Percentiles rank a stretch among this genome's conserved stretches.
These are phyloP conservation scores for Cadophora sp. DNA, from an alignment of 2,329 filamentous ascomycete species.

Conservation along the genomic window DNA sequence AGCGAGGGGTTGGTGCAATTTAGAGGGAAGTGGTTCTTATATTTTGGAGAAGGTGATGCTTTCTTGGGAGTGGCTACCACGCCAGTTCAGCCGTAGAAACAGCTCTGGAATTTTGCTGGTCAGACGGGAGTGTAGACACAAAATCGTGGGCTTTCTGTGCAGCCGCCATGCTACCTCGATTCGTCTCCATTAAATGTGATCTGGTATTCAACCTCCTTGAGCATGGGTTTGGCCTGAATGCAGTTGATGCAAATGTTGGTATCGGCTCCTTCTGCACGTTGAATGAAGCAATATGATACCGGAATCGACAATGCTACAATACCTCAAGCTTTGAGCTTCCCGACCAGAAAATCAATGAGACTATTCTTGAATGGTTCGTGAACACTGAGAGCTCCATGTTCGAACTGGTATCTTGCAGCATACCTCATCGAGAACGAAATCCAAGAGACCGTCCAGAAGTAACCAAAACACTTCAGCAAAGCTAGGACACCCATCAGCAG, in stretches of 20 bases:
- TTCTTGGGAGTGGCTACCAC: slow-evolving; percentile 28
- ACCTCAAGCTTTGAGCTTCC: neutral
- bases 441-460: slow-evolving; percentile 17
- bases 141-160: neutral
- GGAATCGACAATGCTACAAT: too few relatives aligned
- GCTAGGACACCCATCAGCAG: neutral
- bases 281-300: too few relatives aligned
- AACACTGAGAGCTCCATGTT: slow-evolving; percentile 14
- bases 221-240: too few relatives aligned
- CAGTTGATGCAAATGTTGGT: too few relatives aligned
- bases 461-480: slow-evolving; percentile 14
- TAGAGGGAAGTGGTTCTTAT: slow-evolving; percentile 44
- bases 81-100: slow-evolving; percentile 13
- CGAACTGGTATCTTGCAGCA: slow-evolving; percentile 23
- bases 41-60: slow-evolving; percentile 42
- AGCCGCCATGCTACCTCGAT: neutral
- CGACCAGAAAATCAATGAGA: neutral
- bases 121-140: neutral
- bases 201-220: too few relatives aligned
- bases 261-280: too few relatives aligned
- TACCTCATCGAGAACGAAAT: slow-evolving; percentile 24
- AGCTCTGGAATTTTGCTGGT: neutral
- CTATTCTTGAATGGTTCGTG: slow-evolving; percentile 1
- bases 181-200: too few relatives aligned
- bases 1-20: slow-evolving; percentile 45